These are phyloP conservation scores for Rozella allomycis DNA, from an alignment of 371 early-diverging fungal species.

Conservation along the genomic window DNA sequence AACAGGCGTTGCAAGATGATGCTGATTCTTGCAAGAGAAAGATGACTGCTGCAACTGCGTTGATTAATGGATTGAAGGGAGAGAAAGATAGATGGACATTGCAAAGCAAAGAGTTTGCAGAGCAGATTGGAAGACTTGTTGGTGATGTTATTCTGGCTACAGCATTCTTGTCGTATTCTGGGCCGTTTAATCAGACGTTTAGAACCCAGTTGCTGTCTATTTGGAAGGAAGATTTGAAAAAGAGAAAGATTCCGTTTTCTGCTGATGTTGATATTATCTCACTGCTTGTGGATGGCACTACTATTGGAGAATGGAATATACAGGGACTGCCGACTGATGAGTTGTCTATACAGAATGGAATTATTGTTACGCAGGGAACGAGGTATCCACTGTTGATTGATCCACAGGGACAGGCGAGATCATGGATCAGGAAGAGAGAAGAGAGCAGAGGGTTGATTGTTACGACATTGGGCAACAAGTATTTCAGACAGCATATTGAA, in stretches of 20 bases:
- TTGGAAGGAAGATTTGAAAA: slow-evolving; percentile 27
- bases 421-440: slow-evolving; percentile 34
- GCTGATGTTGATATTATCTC: slow-evolving; percentile 29
- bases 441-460: slow-evolving; percentile 29
- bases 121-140: slow-evolving; percentile 26
- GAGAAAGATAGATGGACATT: slow-evolving; percentile 39
- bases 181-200: slow-evolving; percentile 36
- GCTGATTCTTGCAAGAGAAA: slow-evolving; percentile 35
- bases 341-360: slow-evolving; percentile 35
- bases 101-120: slow-evolving; percentile 31
- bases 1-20: slow-evolving; percentile 32
- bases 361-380: slow-evolving; percentile 29
- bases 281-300: slow-evolving; percentile 30
- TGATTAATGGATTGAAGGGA: slow-evolving; percentile 32
- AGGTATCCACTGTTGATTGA: slow-evolving; percentile 35
- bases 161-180: slow-evolving; percentile 32
- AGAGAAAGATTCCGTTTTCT: slow-evolving; percentile 28
- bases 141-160: slow-evolving; percentile 32
- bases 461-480: slow-evolving; percentile 25
- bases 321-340: slow-evolving; percentile 41
- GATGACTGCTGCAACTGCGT: slow-evolving; percentile 32
- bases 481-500: slow-evolving; percentile 33
- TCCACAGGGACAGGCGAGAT: slow-evolving; percentile 36
- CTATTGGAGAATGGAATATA: slow-evolving; percentile 39
- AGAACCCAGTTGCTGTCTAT: slow-evolving; percentile 16